Percentiles rank a stretch among this genome's conserved stretches.
Conservation (phyloP, 148 eudicot species). For the Vaccinium myrtillus region DNA sequence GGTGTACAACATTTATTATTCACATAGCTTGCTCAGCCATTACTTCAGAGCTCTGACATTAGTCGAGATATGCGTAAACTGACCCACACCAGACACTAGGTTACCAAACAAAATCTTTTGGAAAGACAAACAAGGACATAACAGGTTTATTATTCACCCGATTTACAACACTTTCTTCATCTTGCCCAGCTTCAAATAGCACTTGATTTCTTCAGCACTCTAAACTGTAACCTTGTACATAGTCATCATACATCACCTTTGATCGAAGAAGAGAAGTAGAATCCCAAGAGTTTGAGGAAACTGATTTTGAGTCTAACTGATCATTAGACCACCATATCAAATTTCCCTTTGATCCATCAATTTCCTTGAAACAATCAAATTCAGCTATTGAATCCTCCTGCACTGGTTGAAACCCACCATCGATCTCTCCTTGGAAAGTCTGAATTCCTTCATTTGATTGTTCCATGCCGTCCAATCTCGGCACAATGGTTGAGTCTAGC, state of each 20-base stretch:
- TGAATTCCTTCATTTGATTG: constrained; percentile 15
- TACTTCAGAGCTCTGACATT: not conserved
- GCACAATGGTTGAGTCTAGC: not conserved
- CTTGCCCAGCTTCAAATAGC: constrained; percentile 1
- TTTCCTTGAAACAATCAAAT: constrained; percentile 41
- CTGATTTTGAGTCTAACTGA: constrained; percentile 29
- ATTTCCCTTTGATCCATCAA: constrained; percentile 33
- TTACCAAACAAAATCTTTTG: not conserved
- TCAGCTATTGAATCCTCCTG: constrained; percentile 25
- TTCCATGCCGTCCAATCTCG: not conserved
- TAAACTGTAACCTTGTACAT: constrained; percentile 25
- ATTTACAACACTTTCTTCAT: constrained; percentile 7
- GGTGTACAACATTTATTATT: not conserved
- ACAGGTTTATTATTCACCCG: constrained; percentile 26
- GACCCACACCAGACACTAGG: too few species aligned
- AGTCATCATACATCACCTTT: constrained; percentile 34
- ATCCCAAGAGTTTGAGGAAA: constrained; percentile 42
- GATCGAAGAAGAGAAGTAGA: constrained; percentile 27
- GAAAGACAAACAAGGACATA: constrained; percentile 12
- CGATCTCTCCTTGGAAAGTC: constrained; percentile 37
- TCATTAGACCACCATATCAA: constrained; percentile 48
- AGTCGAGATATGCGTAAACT: not conserved
- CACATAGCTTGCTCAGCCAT: not conserved
- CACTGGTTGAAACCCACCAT: constrained; percentile 13
- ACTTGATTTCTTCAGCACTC: constrained; percentile 8